These are phyloP conservation scores for Nemania serpens DNA, from an alignment of 2,329 filamentous ascomycete species.

Conservation along the genomic window DNA sequence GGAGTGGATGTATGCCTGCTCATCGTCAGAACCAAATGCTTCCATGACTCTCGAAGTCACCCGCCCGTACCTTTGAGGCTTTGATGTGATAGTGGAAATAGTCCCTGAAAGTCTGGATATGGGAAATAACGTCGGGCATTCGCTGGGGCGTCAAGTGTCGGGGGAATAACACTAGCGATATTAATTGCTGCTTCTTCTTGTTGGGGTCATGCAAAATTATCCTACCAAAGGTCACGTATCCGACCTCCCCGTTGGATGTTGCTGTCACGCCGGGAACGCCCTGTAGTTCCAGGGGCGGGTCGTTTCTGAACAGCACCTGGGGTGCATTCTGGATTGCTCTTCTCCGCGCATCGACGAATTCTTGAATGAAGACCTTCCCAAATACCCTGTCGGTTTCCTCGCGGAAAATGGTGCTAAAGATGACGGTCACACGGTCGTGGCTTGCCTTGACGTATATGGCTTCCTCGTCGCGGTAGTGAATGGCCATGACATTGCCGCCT, in stretches of 20 bases:
- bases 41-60: not conserved
- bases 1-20: conserved; percentile 89
- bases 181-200: conserved; percentile 26
- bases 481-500: conserved; percentile 90
- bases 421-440: conserved; percentile 96
- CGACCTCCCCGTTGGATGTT: conserved; percentile 80
- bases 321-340: conserved; percentile 97
- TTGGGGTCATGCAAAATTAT: not conserved
- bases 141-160: conserved; percentile 89
- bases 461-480: conserved; percentile 98
- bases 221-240: conserved; percentile 96
- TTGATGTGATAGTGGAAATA: conserved; percentile 99
- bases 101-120: conserved; percentile 99
- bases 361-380: conserved; percentile 97
- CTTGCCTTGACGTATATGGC: conserved; percentile 98
- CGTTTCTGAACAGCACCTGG: conserved; percentile 94
- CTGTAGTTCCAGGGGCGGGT: conserved; percentile 89
- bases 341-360: conserved; percentile 95
- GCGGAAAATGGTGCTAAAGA: conserved; percentile 97
- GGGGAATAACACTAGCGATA: conserved; percentile 79
- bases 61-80: conserved; percentile 75
- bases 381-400: conserved; percentile 98
- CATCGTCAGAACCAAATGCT: conserved; percentile 18
- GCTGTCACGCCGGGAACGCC: conserved; percentile 81
- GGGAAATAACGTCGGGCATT: conserved; percentile 93